Evolutionary conservation across 1,284 basidiomycete species (phyloP), one percentile per base, ranked within the genome.

Genomic region (Dichomitus squalens): DNA sequence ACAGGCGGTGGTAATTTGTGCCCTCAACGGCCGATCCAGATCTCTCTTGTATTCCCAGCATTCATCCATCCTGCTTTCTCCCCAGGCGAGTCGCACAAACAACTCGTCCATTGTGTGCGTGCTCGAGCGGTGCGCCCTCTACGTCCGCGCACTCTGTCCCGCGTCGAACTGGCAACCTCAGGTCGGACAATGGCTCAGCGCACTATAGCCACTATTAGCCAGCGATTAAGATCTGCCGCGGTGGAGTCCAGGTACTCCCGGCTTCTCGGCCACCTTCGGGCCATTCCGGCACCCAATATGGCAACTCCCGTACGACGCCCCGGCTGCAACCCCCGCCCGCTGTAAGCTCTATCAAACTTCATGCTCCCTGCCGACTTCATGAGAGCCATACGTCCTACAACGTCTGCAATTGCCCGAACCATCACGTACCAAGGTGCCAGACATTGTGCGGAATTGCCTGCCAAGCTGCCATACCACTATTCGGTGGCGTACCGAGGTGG

Each of bases 1-100:
- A 29, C 16, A 21, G 6, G 27, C 53, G 44, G 48, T n/a, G 49
- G 47, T 52, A 52, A 52, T 57, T 57, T 48, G 43, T 27, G 33
- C 49, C 55, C 31, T 33, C 41, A 23, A 44, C 29, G 41, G 35
- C 41, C 36, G 51, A 46, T 41, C 23, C 33, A 16, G 41, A 46
- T 47, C 44, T 47, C 18, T 20, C 9, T 18, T 33, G 29, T n/a
- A 31, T 33, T 47, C 44, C 44, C 44, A 31, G 29, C 44, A 47
- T 47, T 33, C 9, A 11, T 29, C 20, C 44, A 31, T 33, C 31
- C 18, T 20, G 2, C n/a, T 4, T 33, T 47, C 29, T 29, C 27
- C 16, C 44, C 25, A 18, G 27, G 25, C 12, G 12, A 11, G 27
- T n/a, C 31, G 4, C 44, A 20, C 29, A 20, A 14, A 11, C 29